These are phyloP conservation scores for Hansenula sp. DNA, from an alignment of 1,139 yeast species.

Conservation along the genomic window DNA sequence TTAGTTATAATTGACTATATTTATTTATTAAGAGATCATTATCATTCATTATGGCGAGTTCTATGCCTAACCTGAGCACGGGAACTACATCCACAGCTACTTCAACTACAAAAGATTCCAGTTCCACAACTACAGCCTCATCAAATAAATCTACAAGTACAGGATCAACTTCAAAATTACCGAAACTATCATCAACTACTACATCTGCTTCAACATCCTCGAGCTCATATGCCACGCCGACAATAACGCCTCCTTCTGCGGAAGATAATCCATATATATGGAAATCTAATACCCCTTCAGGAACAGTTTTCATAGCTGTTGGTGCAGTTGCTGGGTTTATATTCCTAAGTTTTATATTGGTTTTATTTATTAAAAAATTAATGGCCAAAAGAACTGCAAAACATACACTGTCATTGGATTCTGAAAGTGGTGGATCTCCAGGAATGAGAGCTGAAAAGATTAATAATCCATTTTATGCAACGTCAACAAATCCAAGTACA, in stretches of 20 bases:
- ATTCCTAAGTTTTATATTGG: conserved; percentile 24
- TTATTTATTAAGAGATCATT: too few species aligned
- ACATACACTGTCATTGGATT: conserved; percentile 8
- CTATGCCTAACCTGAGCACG: not conserved
- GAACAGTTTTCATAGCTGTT: conserved; percentile 78
- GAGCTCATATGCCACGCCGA: conserved; percentile 40
- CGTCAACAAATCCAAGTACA: conserved; percentile 4
- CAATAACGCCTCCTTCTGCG: conserved; percentile 60
- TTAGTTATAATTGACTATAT: too few species aligned
- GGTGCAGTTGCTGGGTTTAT: conserved; percentile 57
- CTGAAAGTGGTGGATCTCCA: conserved; percentile 7
- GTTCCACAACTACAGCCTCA: not conserved
- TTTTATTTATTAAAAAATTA: conserved; percentile 19
- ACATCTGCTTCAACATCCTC: conserved; percentile 25
- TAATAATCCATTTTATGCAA: conserved; percentile 5
- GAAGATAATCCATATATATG: conserved; percentile 58
- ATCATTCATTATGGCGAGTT: too few species aligned
- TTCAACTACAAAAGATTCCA: not conserved
- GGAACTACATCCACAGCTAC: not conserved
- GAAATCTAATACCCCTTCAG: conserved; percentile 49
- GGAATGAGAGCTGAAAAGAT: conserved; percentile 9
- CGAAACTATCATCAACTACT: conserved; percentile 25
- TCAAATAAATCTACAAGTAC: not conserved
- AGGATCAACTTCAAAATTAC: conserved; percentile 5
- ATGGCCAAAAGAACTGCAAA: conserved; percentile 17